A percentile compares a stretch with the other conserved stretches of the same genome.
These are phyloP conservation scores for Eucalyptus sp. DNA, from an alignment of 345 rosid genomes.

Conservation along the genomic window DNA sequence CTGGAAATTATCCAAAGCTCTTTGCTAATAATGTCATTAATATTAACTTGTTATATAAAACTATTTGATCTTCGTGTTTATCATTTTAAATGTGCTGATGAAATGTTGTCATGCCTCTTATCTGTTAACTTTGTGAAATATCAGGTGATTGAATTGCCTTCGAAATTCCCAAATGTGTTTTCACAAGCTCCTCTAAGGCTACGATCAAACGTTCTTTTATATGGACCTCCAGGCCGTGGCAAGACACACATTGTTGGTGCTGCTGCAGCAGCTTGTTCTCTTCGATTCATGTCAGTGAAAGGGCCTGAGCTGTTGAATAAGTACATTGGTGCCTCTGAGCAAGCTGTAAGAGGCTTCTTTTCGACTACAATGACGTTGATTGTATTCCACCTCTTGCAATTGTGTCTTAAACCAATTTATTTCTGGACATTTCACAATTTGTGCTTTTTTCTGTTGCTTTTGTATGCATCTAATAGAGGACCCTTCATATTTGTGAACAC, in stretches of 20 bases:
- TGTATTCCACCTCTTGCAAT: background rate
- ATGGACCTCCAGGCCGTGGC: constrained; percentile 98
- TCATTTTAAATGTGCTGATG: background rate
- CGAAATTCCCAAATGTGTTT: constrained; percentile 77
- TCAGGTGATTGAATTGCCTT: constrained; percentile 96
- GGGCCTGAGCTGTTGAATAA: constrained; percentile 95
- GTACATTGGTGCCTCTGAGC: constrained; percentile 98
- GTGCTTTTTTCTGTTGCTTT: background rate
- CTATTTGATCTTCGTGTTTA: background rate
- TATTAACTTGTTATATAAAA: background rate
- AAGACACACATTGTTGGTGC: constrained; percentile 98
- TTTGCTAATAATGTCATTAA: background rate
- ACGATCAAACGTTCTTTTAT: constrained; percentile 88
- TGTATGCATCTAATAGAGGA: background rate
- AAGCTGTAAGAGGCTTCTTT: constrained; percentile 57
- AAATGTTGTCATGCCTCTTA: background rate
- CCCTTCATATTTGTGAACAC: background rate
- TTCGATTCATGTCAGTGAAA: constrained; percentile 86
- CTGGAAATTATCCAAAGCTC: background rate
- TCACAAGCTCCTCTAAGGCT: constrained; percentile 80
- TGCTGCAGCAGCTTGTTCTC: constrained; percentile 87
- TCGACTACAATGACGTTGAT: background rate
- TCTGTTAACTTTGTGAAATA: background rate
- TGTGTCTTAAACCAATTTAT: background rate
- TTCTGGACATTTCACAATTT: background rate